These are phyloP conservation scores for Hymenoscyphus repandus DNA, from an alignment of 2,329 filamentous ascomycete species.

Conservation along the genomic window DNA sequence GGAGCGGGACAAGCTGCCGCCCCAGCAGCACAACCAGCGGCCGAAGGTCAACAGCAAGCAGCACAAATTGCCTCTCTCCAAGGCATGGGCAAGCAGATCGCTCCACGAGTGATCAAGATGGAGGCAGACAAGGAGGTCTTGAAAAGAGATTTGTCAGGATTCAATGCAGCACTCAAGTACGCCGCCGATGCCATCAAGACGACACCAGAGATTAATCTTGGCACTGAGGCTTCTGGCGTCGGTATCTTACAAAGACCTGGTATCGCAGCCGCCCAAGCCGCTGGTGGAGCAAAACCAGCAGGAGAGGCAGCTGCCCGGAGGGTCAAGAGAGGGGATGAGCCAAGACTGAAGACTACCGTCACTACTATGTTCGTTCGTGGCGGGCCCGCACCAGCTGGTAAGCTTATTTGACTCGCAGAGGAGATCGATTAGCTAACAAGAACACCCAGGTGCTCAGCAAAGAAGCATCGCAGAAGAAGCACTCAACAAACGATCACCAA, in stretches of 20 bases:
- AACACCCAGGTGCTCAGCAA: constrained; percentile 2
- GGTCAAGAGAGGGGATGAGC: constrained; percentile 5
- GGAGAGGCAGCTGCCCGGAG: background rate
- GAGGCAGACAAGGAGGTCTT: constrained; percentile 17
- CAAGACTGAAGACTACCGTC: constrained; percentile 27
- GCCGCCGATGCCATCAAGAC: constrained; percentile 37
- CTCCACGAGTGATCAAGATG: constrained; percentile 33
- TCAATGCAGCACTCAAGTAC: constrained; percentile 37
- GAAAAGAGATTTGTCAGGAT: constrained; percentile 37
- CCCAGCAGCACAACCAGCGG: constrained; percentile 11
- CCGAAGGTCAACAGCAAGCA: constrained; percentile 27
- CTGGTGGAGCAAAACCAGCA: background rate
- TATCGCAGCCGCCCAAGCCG: background rate
- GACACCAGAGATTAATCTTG: constrained; percentile 36
- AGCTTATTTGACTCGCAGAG: background rate
- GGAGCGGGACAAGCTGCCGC: constrained; percentile 23
- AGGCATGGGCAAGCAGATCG: constrained; percentile 45
- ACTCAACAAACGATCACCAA: constrained; percentile 17
- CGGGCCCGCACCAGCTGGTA: constrained; percentile 19
- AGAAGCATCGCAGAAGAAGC: constrained; percentile 3
- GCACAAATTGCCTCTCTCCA: constrained; percentile 40
- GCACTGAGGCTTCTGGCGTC: constrained; percentile 37
- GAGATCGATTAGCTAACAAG: constrained; percentile 2
- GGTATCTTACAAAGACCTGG: constrained; percentile 33
- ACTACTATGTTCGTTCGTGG: constrained; percentile 29